A percentile compares a stretch with the other conserved stretches of the same genome.
phyloP scores from a whole-genome alignment of 495 filamentous ascomycete genomes.

The Apiosordaria backusii region DNA sequence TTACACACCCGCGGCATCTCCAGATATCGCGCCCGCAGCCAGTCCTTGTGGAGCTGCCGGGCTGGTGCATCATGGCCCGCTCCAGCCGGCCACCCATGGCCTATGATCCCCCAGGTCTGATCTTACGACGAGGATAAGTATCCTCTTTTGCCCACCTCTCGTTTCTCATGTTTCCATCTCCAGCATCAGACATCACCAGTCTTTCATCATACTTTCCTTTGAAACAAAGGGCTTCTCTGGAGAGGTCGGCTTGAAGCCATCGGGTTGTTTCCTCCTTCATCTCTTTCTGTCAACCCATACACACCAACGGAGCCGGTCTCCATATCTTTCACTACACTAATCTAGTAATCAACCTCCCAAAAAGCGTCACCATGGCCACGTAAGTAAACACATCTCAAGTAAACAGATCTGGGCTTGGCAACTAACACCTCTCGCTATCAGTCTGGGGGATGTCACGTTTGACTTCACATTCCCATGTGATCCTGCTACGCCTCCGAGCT shows the following conservation, averaged over 20 bases:
- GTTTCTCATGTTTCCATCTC: slow-evolving; percentile 28
- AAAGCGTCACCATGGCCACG: slow-evolving; percentile 49
- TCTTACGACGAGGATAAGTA: slow-evolving; percentile 36
- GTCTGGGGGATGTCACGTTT: slow-evolving; percentile 52
- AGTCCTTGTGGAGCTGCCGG: slow-evolving; percentile 21
- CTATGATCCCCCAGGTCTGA: slow-evolving; percentile 29
- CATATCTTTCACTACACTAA: slow-evolving; percentile 21
- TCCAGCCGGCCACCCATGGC: slow-evolving; percentile 35
- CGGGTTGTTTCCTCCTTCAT: slow-evolving; percentile 23
- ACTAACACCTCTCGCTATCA: slow-evolving; percentile 30
- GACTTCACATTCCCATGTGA: slow-evolving; percentile 52
- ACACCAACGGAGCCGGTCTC: slow-evolving; percentile 43
- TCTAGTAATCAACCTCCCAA: not conserved
- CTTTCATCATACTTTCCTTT: slow-evolving; percentile 17
- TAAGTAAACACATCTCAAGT: slow-evolving; percentile 28
- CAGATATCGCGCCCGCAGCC: slow-evolving; percentile 25
- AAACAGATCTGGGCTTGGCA: not conserved
- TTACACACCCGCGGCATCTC: slow-evolving; percentile 17
- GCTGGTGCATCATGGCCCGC: slow-evolving; percentile 34
- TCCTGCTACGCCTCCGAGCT: slow-evolving; percentile 47
- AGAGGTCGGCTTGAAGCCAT: slow-evolving; percentile 25
- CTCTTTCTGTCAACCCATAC: slow-evolving; percentile 22
- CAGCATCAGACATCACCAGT: slow-evolving; percentile 25
- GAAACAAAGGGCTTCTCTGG: slow-evolving; percentile 25
- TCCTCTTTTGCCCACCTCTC: slow-evolving; percentile 35